These are phyloP conservation scores for Bolboschoenoplectus hybrid DNA, from an alignment of 202 grass and related monocot genomes.

Conservation along the genomic window DNA sequence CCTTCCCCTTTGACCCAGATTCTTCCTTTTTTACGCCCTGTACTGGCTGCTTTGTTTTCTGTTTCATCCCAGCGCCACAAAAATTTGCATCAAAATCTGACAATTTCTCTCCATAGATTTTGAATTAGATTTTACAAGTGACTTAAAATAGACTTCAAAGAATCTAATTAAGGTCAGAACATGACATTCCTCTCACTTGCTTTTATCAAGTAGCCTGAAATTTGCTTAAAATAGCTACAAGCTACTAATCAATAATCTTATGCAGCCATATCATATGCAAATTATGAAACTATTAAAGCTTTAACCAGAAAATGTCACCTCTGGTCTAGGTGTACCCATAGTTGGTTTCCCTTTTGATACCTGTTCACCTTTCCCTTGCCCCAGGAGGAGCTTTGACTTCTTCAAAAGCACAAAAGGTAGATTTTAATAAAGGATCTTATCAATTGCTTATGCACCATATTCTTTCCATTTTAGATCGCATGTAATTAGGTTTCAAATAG, in stretches of 20 bases:
- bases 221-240: slow-evolving; percentile 34
- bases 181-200: slow-evolving; percentile 1
- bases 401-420: not conserved
- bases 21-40: slow-evolving; percentile 20
- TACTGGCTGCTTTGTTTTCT: slow-evolving; percentile 35
- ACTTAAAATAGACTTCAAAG: slow-evolving; percentile 20
- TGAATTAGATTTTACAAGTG: slow-evolving; percentile 26
- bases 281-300: not conserved
- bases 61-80: slow-evolving; percentile 30
- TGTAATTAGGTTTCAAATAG: not conserved
- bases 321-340: not conserved
- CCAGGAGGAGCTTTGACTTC: not conserved
- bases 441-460: not conserved
- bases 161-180: not conserved
- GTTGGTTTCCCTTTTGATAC: slow-evolving; percentile 1
- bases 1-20: slow-evolving; percentile 19
- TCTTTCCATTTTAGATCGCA: not conserved
- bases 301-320: slow-evolving; percentile 20
- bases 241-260: not conserved
- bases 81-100: slow-evolving; percentile 9
- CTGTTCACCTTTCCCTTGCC: slow-evolving; percentile 22
- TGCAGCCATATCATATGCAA: not conserved
- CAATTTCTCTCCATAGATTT: slow-evolving; percentile 13
- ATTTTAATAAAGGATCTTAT: slow-evolving; percentile 6
- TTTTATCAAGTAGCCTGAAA: not conserved